Evolutionary conservation across 805 yeast genomes (phyloP), one percentile per base, ranked within the genome.

Genomic region (Nakazawaea laoshanensis): DNA sequence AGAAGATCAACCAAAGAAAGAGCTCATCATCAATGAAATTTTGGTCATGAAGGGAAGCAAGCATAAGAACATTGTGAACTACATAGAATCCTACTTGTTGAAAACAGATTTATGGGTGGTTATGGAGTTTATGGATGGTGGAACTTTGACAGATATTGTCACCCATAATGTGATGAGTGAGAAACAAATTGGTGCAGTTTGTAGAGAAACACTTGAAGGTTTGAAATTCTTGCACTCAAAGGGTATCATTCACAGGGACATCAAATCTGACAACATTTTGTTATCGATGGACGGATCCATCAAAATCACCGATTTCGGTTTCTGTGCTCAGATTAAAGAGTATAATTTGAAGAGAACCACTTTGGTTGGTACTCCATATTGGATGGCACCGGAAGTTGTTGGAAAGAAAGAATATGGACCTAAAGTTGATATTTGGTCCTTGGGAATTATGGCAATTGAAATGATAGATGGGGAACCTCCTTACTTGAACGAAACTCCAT

Each of bases 91-190:
- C 0, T 92, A 77, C 53, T 53, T 83, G 33, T 59, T 83, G 36
- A 76, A 73, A 38, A 84, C 83, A 28, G 87, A 81, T 45, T 64
- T 92, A 35, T 92, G 98, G 98, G 97, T 92, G 7, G 77, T 92
- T 14, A 92, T 92, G 98, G 98, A 92, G 57, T 92, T 85, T 52
- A 92, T 92, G 98, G 96, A 92, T 55, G 98, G 98, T 41, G 98
- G 98, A 3, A 80, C 94, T 1, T 65, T 92, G 45, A 89, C 98
- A 0, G 98, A 92, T 58, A 89, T 92, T 21, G 95, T 92, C 12
- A 85, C 95, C 0, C 88, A 88, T 52, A 74, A 76, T 51, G 70
- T 73, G 38, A 76, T 92, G 81, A 75, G 94, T 2, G 98, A 92
- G 49, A 85, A 83, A 10, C 97, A 92, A 56, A 92, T 92, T 51